Percentiles rank a stretch among this genome's conserved stretches.
Conservation (phyloP, 495 filamentous ascomycete species). For the Annulohypoxylon stygium region DNA sequence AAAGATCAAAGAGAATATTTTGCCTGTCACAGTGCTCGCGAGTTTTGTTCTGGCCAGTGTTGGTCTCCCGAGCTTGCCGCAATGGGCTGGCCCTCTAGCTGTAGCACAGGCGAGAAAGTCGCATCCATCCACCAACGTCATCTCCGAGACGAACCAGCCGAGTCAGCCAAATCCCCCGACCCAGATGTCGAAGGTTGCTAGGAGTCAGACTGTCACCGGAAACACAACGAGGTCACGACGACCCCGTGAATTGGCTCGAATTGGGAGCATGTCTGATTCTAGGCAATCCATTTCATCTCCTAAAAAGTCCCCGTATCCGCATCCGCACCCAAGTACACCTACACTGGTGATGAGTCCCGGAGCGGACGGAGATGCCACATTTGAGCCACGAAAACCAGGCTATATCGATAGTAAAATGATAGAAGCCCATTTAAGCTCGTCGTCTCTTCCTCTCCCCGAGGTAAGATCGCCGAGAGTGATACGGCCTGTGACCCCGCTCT, state of each 20-base stretch:
- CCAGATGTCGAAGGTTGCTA: slow-evolving; percentile 58
- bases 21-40: slow-evolving; percentile 77
- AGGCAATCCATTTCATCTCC: slow-evolving; percentile 49
- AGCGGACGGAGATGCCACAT: slow-evolving; percentile 29
- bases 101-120: slow-evolving; percentile 80
- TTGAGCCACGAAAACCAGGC: slow-evolving; percentile 45
- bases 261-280: slow-evolving; percentile 56
- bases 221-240: slow-evolving; percentile 62
- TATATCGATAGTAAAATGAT: slow-evolving; percentile 60
- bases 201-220: slow-evolving; percentile 73
- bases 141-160: slow-evolving; percentile 65
- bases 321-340: slow-evolving; percentile 21
- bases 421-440: slow-evolving; percentile 70
- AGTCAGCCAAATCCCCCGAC: slow-evolving; percentile 49
- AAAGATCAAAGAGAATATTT: slow-evolving; percentile 78
- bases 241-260: slow-evolving; percentile 59
- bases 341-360: slow-evolving; percentile 40
- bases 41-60: slow-evolving; percentile 78
- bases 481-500: slow-evolving; percentile 64
- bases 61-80: slow-evolving; percentile 64
- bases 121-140: slow-evolving; percentile 65
- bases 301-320: slow-evolving; percentile 46
- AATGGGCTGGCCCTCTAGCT: slow-evolving; percentile 76
- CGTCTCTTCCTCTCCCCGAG: slow-evolving; percentile 73
- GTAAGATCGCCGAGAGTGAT: slow-evolving; percentile 62